phyloP scores from a whole-genome alignment of 192 early-diverging fungal species.

The Rhizophagus prolifer region DNA sequence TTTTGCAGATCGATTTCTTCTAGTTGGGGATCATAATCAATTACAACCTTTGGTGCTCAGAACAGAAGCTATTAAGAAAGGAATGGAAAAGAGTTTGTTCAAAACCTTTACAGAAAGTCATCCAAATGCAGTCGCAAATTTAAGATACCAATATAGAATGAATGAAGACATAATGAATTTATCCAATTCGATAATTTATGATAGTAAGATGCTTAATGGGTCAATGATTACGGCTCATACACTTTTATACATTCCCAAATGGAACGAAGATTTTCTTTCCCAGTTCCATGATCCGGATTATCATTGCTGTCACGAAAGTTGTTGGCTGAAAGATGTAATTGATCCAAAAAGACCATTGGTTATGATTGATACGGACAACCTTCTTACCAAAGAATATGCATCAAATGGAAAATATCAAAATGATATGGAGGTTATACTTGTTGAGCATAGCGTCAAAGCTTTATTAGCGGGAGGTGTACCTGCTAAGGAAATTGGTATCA shows the following conservation, averaged over 20 bases:
- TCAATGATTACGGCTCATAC: slow-evolving; percentile 60
- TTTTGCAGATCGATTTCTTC: slow-evolving; percentile 77
- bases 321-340: slow-evolving; percentile 68
- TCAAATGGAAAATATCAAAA: slow-evolving; percentile 64
- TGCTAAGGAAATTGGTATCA: slow-evolving; percentile 69
- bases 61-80: slow-evolving; percentile 51
- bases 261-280: slow-evolving; percentile 30
- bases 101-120: slow-evolving; percentile 77
- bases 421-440: slow-evolving; percentile 63
- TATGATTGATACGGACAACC: slow-evolving; percentile 78
- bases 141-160: slow-evolving; percentile 93
- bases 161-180: slow-evolving; percentile 85
- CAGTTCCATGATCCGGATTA: not conserved
- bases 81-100: slow-evolving; percentile 73
- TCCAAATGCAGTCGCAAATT: slow-evolving; percentile 69
- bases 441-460: slow-evolving; percentile 51
- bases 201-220: slow-evolving; percentile 75
- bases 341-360: slow-evolving; percentile 68
- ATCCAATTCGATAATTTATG: slow-evolving; percentile 82
- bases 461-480: slow-evolving; percentile 66
- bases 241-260: slow-evolving; percentile 44
- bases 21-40: slow-evolving; percentile 97
- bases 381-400: slow-evolving; percentile 63
- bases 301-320: slow-evolving; percentile 25
- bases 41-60: slow-evolving; percentile 83